Conservation (phyloP, 495 filamentous ascomycete species). For the Lophiotrema nucula region DNA sequence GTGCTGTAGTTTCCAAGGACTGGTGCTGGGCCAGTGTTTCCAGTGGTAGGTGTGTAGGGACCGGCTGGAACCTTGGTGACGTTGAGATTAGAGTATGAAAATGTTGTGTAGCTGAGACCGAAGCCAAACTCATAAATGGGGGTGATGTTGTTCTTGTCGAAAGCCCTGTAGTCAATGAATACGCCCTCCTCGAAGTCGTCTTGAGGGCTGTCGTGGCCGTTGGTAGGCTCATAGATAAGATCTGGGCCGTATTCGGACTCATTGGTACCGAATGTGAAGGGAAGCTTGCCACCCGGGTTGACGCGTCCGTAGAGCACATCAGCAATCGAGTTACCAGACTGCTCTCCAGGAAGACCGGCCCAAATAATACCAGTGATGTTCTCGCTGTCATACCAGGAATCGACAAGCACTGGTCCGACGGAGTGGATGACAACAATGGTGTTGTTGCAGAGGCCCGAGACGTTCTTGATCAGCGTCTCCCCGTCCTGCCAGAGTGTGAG, state of each 20-base stretch:
- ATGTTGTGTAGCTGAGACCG: conserved; percentile 87
- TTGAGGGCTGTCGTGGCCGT: conserved; percentile 69
- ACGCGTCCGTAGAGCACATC: conserved; percentile 88
- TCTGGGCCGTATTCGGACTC: conserved; percentile 73
- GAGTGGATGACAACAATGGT: conserved; percentile 92
- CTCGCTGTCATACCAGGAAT: conserved; percentile 74
- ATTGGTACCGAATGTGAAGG: conserved; percentile 82
- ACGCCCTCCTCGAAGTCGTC: conserved; percentile 78
- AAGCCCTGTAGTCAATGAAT: conserved; percentile 91
- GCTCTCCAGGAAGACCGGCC: conserved; percentile 87
- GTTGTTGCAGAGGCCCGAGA: conserved; percentile 77
- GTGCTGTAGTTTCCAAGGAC: conserved; percentile 65
- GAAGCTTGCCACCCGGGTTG: conserved; percentile 81
- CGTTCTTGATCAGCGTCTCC: conserved; percentile 73
- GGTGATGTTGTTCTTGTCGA: conserved; percentile 71
- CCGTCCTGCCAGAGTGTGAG: conserved; percentile 84
- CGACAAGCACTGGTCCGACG: conserved; percentile 73
- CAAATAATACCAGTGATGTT: conserved; percentile 94
- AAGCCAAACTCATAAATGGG: conserved; percentile 91
- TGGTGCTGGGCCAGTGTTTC: conserved; percentile 65
- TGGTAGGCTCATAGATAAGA: conserved; percentile 72
- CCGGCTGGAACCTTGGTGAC: conserved; percentile 56
- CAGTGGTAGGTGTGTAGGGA: conserved; percentile 65
- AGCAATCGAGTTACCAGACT: conserved; percentile 85
- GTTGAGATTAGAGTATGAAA: conserved; percentile 71